These are phyloP conservation scores for Intubia oerlemansii DNA, from an alignment of 2,329 filamentous ascomycete genomes.

Conservation along the genomic window DNA sequence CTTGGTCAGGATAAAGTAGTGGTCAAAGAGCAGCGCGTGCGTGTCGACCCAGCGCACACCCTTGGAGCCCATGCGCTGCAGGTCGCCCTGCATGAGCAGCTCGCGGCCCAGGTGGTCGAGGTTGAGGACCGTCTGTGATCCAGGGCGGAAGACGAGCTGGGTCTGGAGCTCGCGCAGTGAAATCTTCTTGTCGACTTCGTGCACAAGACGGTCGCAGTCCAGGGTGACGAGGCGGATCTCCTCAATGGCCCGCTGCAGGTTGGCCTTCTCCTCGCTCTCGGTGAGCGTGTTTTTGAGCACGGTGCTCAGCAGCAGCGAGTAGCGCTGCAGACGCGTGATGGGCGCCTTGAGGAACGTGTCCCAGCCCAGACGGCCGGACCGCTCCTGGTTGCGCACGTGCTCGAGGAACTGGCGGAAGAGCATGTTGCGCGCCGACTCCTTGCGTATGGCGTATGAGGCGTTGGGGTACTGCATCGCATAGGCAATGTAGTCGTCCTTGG, in stretches of 20 bases:
- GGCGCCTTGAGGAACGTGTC: slow-evolving; percentile 86
- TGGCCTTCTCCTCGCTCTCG: slow-evolving; percentile 78
- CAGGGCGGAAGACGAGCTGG: slow-evolving; percentile 68
- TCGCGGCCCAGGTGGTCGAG: slow-evolving; percentile 86
- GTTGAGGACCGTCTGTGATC: slow-evolving; percentile 77
- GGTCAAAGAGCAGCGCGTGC: slow-evolving; percentile 83
- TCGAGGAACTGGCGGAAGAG: slow-evolving; percentile 76
- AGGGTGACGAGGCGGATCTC: slow-evolving; percentile 79
- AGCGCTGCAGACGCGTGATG: slow-evolving; percentile 80
- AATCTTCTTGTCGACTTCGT: slow-evolving; percentile 80
- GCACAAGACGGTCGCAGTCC: slow-evolving; percentile 83
- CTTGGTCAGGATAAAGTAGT: slow-evolving; percentile 89
- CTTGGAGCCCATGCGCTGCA: slow-evolving; percentile 73
- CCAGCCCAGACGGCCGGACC: slow-evolving; percentile 72
- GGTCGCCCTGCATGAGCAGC: slow-evolving; percentile 70
- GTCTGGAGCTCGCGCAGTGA: slow-evolving; percentile 64
- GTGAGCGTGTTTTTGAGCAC: slow-evolving; percentile 66
- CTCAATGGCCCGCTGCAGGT: slow-evolving; percentile 63
- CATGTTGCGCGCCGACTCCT: slow-evolving; percentile 66
- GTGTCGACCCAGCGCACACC: slow-evolving; percentile 88
- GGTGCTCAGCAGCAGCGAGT: slow-evolving; percentile 61
- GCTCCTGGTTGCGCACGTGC: slow-evolving; percentile 53
- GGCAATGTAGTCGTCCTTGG: slow-evolving; percentile 69
- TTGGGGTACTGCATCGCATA: slow-evolving; percentile 78
- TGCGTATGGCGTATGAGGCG: slow-evolving; percentile 63